Conservation (phyloP, 345 rosid genomes). For the Camelina laxa region DNA sequence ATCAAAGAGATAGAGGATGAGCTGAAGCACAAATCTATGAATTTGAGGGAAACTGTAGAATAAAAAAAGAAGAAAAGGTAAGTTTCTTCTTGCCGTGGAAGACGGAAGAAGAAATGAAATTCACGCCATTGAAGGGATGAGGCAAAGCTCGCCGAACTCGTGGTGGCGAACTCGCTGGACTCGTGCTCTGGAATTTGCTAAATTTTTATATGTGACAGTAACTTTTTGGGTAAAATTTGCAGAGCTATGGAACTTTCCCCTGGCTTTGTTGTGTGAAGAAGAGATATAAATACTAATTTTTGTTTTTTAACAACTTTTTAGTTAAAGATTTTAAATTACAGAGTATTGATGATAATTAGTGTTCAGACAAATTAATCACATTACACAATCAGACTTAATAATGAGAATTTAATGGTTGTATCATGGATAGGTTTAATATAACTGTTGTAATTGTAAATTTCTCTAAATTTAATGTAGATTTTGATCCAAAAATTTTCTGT, state of each 20-base stretch:
- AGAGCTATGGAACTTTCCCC: slow-evolving; percentile 16
- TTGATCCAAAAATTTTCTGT: background rate
- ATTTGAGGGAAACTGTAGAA: background rate
- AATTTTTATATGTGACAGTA: slow-evolving; percentile 16
- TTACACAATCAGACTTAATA: background rate
- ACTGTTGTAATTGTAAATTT: background rate
- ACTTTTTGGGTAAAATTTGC: slow-evolving; percentile 21
- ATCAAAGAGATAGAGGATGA: background rate
- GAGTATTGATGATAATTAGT: background rate
- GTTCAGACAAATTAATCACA: background rate
- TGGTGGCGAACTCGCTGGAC: slow-evolving; percentile 1
- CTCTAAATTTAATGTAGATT: background rate
- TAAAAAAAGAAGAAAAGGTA: background rate
- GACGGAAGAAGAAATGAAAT: slow-evolving; percentile 29
- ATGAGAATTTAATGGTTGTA: background rate
- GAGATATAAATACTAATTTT: background rate
- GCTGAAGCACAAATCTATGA: background rate
- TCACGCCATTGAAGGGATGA: slow-evolving; percentile 24
- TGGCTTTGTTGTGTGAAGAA: slow-evolving; percentile 7
- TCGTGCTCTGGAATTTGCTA: slow-evolving; percentile 3
- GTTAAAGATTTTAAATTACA: background rate
- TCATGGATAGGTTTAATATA: background rate
- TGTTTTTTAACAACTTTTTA: background rate
- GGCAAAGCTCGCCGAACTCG: slow-evolving; percentile 35
- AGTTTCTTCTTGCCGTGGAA: slow-evolving; percentile 20